phyloP scores from a whole-genome alignment of 164 flowering plant genomes.

The Chimonanthus praecox region DNA sequence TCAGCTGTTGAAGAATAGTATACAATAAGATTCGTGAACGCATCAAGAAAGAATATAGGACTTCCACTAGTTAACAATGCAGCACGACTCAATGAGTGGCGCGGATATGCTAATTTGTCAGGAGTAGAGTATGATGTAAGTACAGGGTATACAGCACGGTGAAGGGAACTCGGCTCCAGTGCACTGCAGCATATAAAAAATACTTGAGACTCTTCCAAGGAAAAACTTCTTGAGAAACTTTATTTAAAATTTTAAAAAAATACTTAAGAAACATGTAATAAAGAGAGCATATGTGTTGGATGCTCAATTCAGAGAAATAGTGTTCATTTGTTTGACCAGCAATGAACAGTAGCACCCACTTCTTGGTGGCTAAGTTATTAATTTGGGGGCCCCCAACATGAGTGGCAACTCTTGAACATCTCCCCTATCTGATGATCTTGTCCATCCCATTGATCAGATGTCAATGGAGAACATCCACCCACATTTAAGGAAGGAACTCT shows the following conservation, averaged over 20 bases:
- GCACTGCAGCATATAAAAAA: conserved; percentile 52
- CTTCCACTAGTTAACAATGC: conserved; percentile 91
- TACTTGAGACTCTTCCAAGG: not conserved
- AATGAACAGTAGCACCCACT: not conserved
- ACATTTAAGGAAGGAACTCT: not conserved
- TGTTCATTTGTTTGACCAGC: not conserved
- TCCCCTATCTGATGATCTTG: not conserved
- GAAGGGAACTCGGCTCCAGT: conserved; percentile 86
- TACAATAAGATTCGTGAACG: conserved; percentile 86
- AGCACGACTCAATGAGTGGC: conserved; percentile 96
- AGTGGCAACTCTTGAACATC: not conserved
- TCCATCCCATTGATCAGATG: not conserved
- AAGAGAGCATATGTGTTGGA: not conserved
- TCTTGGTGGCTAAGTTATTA: not conserved
- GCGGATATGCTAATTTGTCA: conserved; percentile 95
- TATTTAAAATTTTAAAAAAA: not conserved
- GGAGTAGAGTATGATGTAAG: conserved; percentile 77
- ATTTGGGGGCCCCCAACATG: not conserved
- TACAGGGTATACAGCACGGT: conserved; percentile 85
- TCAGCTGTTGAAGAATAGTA: conserved; percentile 96
- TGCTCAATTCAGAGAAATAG: not conserved
- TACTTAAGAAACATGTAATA: not conserved
- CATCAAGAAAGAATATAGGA: conserved; percentile 95
- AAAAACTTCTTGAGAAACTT: not conserved
- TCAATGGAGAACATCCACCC: not conserved